phyloP scores from a whole-genome alignment of 2,329 filamentous ascomycete species.

The Colletotrichum noveboracense region DNA sequence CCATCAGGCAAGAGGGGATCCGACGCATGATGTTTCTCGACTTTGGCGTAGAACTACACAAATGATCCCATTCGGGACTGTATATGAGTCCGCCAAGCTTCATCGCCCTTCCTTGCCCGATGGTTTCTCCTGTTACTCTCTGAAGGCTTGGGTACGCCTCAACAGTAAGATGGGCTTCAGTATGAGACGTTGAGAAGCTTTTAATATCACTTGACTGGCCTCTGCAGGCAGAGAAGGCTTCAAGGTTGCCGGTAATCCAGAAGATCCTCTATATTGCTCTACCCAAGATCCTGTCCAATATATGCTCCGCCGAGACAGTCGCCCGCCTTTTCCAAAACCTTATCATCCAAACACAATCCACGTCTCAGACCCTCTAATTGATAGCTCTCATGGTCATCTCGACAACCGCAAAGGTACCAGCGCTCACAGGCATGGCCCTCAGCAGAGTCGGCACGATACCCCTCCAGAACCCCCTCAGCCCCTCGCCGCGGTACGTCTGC shows the following conservation, averaged over 20 bases:
- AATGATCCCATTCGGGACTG: no score
- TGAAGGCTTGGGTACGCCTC: no score
- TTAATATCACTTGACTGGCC: no score
- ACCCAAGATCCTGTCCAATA: neutral
- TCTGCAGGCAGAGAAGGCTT: accelerated
- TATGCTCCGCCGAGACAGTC: neutral
- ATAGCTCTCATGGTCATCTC: conserved; percentile 71
- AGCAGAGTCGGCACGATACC: conserved; percentile 89
- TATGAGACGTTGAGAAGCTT: no score
- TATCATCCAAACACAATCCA: neutral
- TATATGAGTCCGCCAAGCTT: no score
- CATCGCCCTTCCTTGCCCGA: accelerated
- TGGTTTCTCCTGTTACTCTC: no score
- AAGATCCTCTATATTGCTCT: neutral
- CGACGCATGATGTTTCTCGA: no score
- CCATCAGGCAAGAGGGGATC: no score
- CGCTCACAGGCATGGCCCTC: conserved; percentile 96
- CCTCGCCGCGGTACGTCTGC: conserved; percentile 80
- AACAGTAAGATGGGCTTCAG: no score
- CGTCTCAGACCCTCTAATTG: conserved; percentile 34
- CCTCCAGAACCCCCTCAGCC: conserved; percentile 89
- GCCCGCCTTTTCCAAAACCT: neutral
- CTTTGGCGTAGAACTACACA: no score
- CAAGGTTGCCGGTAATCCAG: neutral
- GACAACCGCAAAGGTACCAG: conserved; percentile 93